phyloP scores from a whole-genome alignment of 441 rosid genomes.

The Cnidoscolus chayamansa region DNA sequence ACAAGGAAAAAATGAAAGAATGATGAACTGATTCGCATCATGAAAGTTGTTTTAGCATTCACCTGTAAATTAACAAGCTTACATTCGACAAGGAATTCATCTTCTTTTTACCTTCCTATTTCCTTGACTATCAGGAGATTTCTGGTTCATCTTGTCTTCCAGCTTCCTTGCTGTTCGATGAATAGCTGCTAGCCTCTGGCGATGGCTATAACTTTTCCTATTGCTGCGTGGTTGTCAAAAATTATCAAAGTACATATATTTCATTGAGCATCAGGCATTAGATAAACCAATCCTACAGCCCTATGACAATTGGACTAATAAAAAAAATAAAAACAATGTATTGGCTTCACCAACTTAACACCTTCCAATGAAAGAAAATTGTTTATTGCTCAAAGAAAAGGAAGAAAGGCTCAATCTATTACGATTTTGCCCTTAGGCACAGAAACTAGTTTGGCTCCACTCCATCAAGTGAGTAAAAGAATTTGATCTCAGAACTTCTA shows the following conservation, averaged over 20 bases:
- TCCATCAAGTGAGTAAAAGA: not conserved
- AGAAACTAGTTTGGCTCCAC: not conserved
- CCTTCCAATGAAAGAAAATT: too few species aligned
- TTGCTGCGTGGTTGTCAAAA: conserved; percentile 43
- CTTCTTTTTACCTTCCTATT: conserved; percentile 40
- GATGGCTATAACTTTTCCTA: conserved; percentile 54
- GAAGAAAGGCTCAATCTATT: not conserved
- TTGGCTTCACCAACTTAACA: too few species aligned
- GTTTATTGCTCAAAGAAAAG: not conserved
- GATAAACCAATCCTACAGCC: not conserved
- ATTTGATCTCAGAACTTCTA: not conserved
- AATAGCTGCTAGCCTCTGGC: conserved; percentile 68
- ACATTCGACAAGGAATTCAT: conserved; percentile 23
- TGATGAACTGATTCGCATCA: not conserved
- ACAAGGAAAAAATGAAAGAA: not conserved
- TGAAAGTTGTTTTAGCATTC: conserved; percentile 9
- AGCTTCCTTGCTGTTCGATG: conserved; percentile 57
- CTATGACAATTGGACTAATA: not conserved
- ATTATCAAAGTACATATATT: not conserved
- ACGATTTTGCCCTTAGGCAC: not conserved
- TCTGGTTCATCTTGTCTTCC: conserved; percentile 44
- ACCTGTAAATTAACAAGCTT: conserved; percentile 21
- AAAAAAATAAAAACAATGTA: not conserved
- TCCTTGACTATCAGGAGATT: conserved; percentile 30
- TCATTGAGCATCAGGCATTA: not conserved